Conservation (phyloP, 306 rosid genomes). For the Hippophae gyantsensis region DNA sequence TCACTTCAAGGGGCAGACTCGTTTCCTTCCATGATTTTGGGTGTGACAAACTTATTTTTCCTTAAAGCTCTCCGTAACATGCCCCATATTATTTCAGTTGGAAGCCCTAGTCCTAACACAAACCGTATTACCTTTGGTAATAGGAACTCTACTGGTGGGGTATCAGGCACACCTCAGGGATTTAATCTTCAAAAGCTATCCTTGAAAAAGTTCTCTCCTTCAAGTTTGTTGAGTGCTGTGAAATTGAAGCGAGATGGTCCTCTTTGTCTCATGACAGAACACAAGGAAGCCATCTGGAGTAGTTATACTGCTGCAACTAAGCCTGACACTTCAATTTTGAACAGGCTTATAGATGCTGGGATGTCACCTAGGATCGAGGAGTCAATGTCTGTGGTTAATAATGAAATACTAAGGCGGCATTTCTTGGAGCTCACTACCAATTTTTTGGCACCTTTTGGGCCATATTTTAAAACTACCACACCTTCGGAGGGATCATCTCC, state of each 20-base stretch:
- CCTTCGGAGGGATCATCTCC: conserved; percentile 83
- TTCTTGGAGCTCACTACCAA: conserved; percentile 86
- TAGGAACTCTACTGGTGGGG: conserved; percentile 52
- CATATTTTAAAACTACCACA: conserved; percentile 62
- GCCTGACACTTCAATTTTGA: conserved; percentile 81
- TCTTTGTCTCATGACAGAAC: conserved; percentile 93
- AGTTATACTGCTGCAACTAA: conserved; percentile 68
- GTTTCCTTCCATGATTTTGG: conserved; percentile 76
- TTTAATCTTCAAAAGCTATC: conserved; percentile 72
- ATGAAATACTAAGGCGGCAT: conserved; percentile 76
- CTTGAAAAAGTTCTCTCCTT: conserved; percentile 66
- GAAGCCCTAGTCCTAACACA: conserved; percentile 68
- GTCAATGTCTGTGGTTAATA: conserved; percentile 89
- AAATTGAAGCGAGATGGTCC: conserved; percentile 89
- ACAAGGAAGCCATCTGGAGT: conserved; percentile 94
- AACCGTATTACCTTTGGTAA: conserved; percentile 33
- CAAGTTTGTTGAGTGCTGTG: conserved; percentile 68
- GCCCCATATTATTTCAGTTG: conserved; percentile 79
- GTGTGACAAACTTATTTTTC: conserved; percentile 91
- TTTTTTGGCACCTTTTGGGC: conserved; percentile 91
- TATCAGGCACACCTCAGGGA: conserved; percentile 45
- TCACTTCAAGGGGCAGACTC: conserved; percentile 56
- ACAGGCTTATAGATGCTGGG: conserved; percentile 89
- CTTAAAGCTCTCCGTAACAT: conserved; percentile 71
- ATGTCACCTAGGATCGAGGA: conserved; percentile 75